Evolutionary conservation across 306 rosid genomes (phyloP).

Genomic region (Adenanthera pavonina): DNA sequence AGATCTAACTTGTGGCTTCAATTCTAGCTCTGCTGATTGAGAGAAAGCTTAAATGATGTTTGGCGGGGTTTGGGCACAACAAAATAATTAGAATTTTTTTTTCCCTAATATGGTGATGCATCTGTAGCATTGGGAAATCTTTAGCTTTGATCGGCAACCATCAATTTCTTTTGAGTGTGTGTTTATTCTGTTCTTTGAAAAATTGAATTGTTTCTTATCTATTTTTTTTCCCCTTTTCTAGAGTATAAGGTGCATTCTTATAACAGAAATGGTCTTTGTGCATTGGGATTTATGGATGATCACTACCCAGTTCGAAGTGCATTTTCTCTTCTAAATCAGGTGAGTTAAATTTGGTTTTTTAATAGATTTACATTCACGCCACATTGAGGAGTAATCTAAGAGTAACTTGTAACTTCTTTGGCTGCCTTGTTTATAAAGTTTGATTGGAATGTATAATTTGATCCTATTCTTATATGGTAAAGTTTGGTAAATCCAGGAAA

Average conservation of each 20-base stretch:
- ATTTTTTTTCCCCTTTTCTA: conserved; percentile 34
- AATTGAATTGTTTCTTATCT: neutral
- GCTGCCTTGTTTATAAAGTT: neutral
- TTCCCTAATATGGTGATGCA: neutral
- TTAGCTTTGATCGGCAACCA: neutral
- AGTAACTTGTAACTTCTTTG: conserved; percentile 9
- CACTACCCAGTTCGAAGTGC: conserved; percentile 95
- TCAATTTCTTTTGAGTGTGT: neutral
- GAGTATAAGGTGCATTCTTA: conserved; percentile 92
- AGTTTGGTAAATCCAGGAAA: neutral
- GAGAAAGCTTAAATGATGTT: neutral
- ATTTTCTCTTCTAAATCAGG: conserved; percentile 91
- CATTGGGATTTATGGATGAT: conserved; percentile 96
- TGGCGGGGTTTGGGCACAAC: too few relatives aligned
- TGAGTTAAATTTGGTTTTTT: conserved; percentile 31
- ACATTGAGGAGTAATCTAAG: neutral
- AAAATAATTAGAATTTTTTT: neutral
- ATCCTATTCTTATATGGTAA: neutral
- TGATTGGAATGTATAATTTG: neutral
- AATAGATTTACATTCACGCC: conserved; percentile 11
- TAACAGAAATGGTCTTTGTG: conserved; percentile 92
- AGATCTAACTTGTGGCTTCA: neutral
- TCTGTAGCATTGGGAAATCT: neutral
- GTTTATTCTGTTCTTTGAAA: neutral
- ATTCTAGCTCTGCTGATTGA: neutral